Evolutionary conservation across 2,329 filamentous ascomycete genomes (phyloP).

Genomic region (Colletotrichum somersetense): DNA sequence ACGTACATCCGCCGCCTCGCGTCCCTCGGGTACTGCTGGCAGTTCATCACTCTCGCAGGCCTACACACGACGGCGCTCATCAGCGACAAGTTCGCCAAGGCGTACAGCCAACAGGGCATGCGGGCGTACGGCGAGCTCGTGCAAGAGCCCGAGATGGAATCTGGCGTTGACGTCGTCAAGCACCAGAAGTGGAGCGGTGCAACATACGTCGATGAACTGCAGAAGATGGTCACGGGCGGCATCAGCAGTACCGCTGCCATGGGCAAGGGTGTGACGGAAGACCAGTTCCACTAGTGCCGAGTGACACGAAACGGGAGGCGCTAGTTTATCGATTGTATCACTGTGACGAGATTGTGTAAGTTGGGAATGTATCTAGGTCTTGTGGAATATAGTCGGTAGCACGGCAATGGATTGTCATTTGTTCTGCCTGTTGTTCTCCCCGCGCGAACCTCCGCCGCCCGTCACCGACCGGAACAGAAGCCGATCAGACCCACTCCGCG

Average conservation of each 20-base stretch:
- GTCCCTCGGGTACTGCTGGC: constrained; percentile 95
- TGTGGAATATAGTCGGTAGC: constrained; percentile 13
- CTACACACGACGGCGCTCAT: constrained; percentile 96
- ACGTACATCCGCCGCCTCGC: constrained; percentile 96
- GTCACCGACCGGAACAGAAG: background rate
- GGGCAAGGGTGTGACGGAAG: constrained; percentile 97
- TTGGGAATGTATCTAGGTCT: constrained; percentile 26
- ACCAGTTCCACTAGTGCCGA: constrained; percentile 79
- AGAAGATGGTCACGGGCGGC: constrained; percentile 97
- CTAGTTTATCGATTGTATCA: background rate
- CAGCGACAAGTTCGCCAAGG: constrained; percentile 87
- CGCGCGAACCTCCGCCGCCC: background rate
- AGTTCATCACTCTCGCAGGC: constrained; percentile 99
- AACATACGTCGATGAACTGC: constrained; percentile 91
- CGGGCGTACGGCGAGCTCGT: constrained; percentile 96
- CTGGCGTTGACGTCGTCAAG: constrained; percentile 92
- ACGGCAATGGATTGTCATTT: constrained; percentile 13
- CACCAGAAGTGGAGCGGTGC: constrained; percentile 99
- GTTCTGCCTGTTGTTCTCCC: background rate
- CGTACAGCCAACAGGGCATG: constrained; percentile 88
- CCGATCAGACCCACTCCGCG: background rate
- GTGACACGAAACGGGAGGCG: background rate
- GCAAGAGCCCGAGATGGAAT: constrained; percentile 96
- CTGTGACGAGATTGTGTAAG: constrained; percentile 1
- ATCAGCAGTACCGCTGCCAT: constrained; percentile 94